These are phyloP conservation scores for Volvariella surrecta DNA, from an alignment of 1,284 basidiomycete genomes.

Conservation along the genomic window DNA sequence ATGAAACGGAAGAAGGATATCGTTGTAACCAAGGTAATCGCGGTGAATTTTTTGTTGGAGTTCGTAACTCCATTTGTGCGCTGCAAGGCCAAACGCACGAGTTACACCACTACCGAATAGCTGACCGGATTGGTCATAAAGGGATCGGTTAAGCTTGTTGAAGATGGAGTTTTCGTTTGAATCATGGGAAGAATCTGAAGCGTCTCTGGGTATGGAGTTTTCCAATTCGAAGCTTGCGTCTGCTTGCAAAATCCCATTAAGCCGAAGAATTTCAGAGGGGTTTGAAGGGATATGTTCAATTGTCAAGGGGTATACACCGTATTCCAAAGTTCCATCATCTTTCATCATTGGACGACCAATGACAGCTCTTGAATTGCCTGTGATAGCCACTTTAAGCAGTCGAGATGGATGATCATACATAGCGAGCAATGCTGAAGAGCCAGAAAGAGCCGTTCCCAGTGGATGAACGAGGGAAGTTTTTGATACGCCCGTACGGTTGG, in stretches of 20 bases:
- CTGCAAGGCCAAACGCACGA: slow-evolving; percentile 17
- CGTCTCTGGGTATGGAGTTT: too few species aligned
- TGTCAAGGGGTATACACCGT: slow-evolving; percentile 8
- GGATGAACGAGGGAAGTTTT: not conserved
- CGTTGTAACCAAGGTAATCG: slow-evolving; percentile 11
- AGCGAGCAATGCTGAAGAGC: slow-evolving; percentile 23
- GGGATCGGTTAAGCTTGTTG: too few species aligned
- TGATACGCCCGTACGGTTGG: not conserved
- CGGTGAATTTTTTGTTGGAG: slow-evolving; percentile 15
- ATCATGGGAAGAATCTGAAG: too few species aligned
- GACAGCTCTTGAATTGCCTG: slow-evolving; percentile 48
- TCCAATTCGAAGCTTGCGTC: too few species aligned
- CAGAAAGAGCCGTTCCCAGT: slow-evolving; percentile 11
- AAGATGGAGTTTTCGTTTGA: too few species aligned
- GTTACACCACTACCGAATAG: slow-evolving; percentile 7
- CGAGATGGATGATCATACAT: slow-evolving; percentile 32
- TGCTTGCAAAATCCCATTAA: too few species aligned
- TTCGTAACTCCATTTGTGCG: slow-evolving; percentile 18
- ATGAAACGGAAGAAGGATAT: slow-evolving; percentile 3
- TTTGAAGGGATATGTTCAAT: too few species aligned
- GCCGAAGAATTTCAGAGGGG: too few species aligned
- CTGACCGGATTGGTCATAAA: slow-evolving; percentile 6
- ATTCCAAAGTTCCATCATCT: slow-evolving; percentile 4
- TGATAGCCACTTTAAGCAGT: slow-evolving; percentile 33
- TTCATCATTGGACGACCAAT: slow-evolving; percentile 32